Conservation (phyloP, 1,139 yeast species). For the Debaryomyces singareniensis region DNA sequence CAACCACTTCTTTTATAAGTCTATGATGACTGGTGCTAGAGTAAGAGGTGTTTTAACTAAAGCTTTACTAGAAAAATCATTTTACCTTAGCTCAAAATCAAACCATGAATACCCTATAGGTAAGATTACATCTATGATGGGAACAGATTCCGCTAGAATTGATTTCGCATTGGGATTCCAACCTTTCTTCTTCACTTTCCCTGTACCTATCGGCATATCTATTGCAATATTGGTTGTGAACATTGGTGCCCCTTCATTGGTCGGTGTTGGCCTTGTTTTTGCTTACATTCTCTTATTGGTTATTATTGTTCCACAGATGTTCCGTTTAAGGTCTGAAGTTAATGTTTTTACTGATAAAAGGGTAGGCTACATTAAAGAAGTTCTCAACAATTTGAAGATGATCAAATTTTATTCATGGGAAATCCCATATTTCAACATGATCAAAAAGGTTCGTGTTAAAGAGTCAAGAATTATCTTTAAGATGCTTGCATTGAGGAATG, state of each 20-base stretch:
- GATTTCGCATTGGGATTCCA: constrained; percentile 72
- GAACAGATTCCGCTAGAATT: constrained; percentile 74
- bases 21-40: constrained; percentile 43
- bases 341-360: constrained; percentile 51
- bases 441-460: constrained; percentile 34
- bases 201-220: constrained; percentile 53
- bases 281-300: constrained; percentile 35
- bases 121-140: constrained; percentile 47
- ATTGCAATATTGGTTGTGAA: constrained; percentile 62
- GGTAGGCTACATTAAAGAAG: constrained; percentile 57
- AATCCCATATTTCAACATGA: constrained; percentile 38
- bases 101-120: constrained; percentile 24
- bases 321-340: constrained; percentile 36
- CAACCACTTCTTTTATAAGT: constrained; percentile 57
- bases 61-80: constrained; percentile 26
- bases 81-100: constrained; percentile 20
- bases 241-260: constrained; percentile 68
- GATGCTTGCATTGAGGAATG: constrained; percentile 50
- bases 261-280: constrained; percentile 45
- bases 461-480: constrained; percentile 44
- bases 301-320: constrained; percentile 28
- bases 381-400: constrained; percentile 57
- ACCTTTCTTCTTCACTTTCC: constrained; percentile 58
- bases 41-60: constrained; percentile 30
- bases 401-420: constrained; percentile 71